A percentile compares a stretch with the other conserved stretches of the same genome.
These are phyloP conservation scores for Ochetophila trinervis DNA, from an alignment of 306 rosid genomes.

Conservation along the genomic window DNA sequence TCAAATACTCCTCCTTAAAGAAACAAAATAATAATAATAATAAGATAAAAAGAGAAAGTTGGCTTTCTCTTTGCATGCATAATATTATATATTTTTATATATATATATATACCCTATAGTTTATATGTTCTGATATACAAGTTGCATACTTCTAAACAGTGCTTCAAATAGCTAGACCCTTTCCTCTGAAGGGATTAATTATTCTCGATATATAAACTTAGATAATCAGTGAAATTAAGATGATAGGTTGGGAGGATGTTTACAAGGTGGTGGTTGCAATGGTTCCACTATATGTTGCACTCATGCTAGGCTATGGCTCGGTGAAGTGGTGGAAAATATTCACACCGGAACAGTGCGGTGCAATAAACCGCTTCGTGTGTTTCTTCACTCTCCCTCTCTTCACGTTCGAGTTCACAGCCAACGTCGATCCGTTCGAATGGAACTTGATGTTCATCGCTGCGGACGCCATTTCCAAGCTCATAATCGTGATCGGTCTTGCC, in stretches of 20 bases:
- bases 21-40: background rate
- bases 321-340: constrained; percentile 88
- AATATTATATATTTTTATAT: too few species aligned
- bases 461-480: constrained; percentile 66
- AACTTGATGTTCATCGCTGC: constrained; percentile 59
- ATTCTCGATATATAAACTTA: background rate
- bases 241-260: constrained; percentile 88
- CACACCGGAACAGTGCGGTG: constrained; percentile 73
- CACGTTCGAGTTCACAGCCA: constrained; percentile 73
- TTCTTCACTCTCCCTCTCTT: constrained; percentile 89
- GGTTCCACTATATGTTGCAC: constrained; percentile 78
- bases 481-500: constrained; percentile 54
- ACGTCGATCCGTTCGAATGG: constrained; percentile 76
- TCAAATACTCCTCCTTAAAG: background rate
- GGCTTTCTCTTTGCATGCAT: constrained; percentile 11
- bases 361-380: constrained; percentile 76
- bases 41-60: constrained; percentile 3
- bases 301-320: constrained; percentile 77
- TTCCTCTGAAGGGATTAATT: background rate
- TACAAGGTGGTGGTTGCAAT: constrained; percentile 74
- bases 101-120: constrained; percentile 24
- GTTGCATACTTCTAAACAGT: constrained; percentile 1
- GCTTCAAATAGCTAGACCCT: background rate
- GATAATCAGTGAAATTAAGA: constrained; percentile 20
- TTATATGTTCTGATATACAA: background rate